Evolutionary conservation across 1,139 yeast species (phyloP), one percentile per base, ranked within the genome.

Genomic region (Sugiyamaella japonica): DNA sequence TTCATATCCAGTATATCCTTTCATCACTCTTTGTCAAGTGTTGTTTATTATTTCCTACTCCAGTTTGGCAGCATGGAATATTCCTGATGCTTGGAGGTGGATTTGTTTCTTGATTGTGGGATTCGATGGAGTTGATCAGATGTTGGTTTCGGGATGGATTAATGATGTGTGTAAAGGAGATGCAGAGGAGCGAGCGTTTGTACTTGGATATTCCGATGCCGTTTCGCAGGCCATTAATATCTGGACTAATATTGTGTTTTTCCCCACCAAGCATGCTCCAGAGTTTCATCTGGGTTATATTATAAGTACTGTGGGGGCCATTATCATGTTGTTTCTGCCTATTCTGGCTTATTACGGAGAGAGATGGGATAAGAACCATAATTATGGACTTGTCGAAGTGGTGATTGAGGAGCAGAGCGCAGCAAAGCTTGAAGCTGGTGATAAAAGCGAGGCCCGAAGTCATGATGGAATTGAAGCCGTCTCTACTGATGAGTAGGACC

Each of bases 61-160:
- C 15, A 71, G 79, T 52, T 65, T 79, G 52, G 77, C 79, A 2
- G 74, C 73, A 3, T 79, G 82, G 82, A 58, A 73, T 50, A 77
- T 78, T 10, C 68, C 74, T 10, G 73, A 73, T 50, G 71, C 75
- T 4, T 78, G 75, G 9, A 75, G 75, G 54, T 75, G 80, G 76
- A 76, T 76, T 61, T 82, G 80, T 1, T 79, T 74, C 62, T 70
- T 76, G 68, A 59, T 70, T 13, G 66, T 72, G 48, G 73, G 73
- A 36, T 63, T 72, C 15, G 75, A 71, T 47, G 55, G 63, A 41
- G 71, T 70, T 29, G 66, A 70, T 58, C 76, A 73, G 56, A 66
- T 74, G 8, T 66, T 72, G 46, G 69, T 73, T 4, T 72, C 75
- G 2, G 76, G 75, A 6, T 72, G 74, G 70, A 69, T 72, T 56